A percentile compares a stretch with the other conserved stretches of the same genome.
phyloP scores from a whole-genome alignment of 352 stramenopile species.

The Pythium dissotocum region DNA sequence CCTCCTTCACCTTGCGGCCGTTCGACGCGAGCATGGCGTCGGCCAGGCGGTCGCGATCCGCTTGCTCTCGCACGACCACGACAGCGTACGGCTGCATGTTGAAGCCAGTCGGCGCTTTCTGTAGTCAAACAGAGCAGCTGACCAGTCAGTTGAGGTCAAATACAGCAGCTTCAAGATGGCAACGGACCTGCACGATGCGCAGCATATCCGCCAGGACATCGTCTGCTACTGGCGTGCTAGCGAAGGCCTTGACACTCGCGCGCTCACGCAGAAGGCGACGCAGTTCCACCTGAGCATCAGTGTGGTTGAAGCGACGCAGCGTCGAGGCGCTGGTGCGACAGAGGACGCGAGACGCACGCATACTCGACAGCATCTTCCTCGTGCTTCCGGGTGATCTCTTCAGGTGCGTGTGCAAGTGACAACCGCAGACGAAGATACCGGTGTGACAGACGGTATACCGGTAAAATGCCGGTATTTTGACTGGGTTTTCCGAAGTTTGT shows the following conservation, averaged over 20 bases:
- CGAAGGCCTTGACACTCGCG: conserved; percentile 38
- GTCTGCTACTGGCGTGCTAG: conserved; percentile 46
- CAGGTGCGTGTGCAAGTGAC: background rate
- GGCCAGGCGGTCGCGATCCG: conserved; percentile 65
- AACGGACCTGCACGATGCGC: conserved; percentile 54
- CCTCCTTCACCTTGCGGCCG: conserved; percentile 69
- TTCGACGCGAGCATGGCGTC: conserved; percentile 82
- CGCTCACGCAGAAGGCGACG: conserved; percentile 22
- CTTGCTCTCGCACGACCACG: conserved; percentile 69
- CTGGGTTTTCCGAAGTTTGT: background rate
- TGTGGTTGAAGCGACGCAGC: conserved; percentile 16
- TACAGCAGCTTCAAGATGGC: background rate
- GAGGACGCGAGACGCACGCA: background rate
- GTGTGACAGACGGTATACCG: background rate
- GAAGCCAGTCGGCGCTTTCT: conserved; percentile 78
- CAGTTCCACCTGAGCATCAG: conserved; percentile 14
- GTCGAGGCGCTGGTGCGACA: background rate
- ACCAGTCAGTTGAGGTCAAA: background rate
- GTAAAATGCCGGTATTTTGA: conserved; percentile 8
- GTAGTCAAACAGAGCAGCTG: background rate
- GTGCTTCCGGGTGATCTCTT: background rate
- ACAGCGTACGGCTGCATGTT: conserved; percentile 83
- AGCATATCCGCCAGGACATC: conserved; percentile 63
- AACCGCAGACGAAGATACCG: background rate
- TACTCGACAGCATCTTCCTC: conserved; percentile 7